A percentile compares a stretch with the other conserved stretches of the same genome.
Conservation (phyloP, 2,329 filamentous ascomycete species). For the Sporothrix euskadiensis region DNA sequence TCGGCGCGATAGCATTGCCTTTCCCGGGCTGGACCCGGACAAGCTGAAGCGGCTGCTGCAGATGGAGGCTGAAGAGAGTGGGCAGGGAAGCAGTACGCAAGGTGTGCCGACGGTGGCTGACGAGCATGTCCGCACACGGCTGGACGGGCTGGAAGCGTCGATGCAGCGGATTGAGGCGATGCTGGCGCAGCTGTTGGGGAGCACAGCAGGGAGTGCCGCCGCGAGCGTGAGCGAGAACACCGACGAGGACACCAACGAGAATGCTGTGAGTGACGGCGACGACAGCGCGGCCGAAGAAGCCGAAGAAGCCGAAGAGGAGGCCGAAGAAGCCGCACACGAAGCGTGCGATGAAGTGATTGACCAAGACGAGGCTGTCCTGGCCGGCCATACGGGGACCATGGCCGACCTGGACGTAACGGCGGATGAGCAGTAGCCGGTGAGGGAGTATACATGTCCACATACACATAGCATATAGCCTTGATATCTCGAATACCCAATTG, state of each 20-base stretch:
- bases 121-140: conserved; percentile 44
- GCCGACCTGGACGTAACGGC: conserved; percentile 32
- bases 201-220: conserved; percentile 37
- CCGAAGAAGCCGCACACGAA: neutral
- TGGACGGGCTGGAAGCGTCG: conserved; percentile 54
- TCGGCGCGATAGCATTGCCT: conserved; percentile 58
- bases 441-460: neutral
- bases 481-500: conserved; percentile 14
- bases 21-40: conserved; percentile 50
- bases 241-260: neutral
- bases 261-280: neutral
- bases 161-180: conserved; percentile 44
- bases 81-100: neutral
- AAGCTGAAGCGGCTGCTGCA: conserved; percentile 54
- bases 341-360: conserved; percentile 30
- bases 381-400: conserved; percentile 33
- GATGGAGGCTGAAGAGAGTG: conserved; percentile 32
- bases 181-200: conserved; percentile 36
- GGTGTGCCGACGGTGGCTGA: neutral
- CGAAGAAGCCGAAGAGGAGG: neutral
- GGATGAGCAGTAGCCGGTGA: conserved; percentile 21
- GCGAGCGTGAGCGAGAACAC: conserved; percentile 39
- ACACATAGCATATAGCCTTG: neutral
- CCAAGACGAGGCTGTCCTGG: conserved; percentile 24
- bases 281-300: conserved; percentile 40